phyloP scores from a whole-genome alignment of 192 early-diverging fungal species.

The Umbelopsis vinacea region DNA sequence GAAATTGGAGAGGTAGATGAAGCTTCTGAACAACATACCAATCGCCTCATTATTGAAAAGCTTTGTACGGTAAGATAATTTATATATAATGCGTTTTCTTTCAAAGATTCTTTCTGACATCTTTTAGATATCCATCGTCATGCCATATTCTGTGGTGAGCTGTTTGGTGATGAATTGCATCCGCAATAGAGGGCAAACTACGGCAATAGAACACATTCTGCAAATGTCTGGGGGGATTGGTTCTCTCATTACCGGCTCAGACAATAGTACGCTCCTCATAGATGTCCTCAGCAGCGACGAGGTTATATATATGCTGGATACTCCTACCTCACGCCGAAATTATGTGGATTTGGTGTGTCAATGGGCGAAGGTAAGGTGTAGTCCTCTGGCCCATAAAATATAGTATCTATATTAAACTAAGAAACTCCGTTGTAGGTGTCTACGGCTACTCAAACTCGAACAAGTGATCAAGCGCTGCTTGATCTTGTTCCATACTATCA shows the following conservation, averaged over 20 bases:
- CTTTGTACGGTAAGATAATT: not conserved
- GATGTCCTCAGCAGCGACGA: not conserved
- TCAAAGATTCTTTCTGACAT: not conserved
- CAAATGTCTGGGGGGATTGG: not conserved
- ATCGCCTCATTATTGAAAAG: not conserved
- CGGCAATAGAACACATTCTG: not conserved
- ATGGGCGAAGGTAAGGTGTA: not conserved
- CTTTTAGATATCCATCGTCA: not conserved
- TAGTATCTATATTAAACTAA: not conserved
- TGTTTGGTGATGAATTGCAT: not conserved
- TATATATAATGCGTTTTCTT: too few relatives aligned
- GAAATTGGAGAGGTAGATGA: not conserved
- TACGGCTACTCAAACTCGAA: not conserved
- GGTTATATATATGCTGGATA: not conserved
- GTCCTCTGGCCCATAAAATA: too few relatives aligned
- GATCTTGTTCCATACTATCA: constrained; percentile 7
- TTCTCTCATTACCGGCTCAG: not conserved
- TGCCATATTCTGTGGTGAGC: constrained; percentile 5
- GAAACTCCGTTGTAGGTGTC: not conserved
- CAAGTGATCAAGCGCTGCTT: not conserved
- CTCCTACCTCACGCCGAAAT: not conserved
- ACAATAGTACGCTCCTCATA: not conserved
- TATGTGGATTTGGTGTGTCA: not conserved
- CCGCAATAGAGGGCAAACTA: not conserved
- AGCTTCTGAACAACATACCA: not conserved